Conservation (phyloP, 2,329 filamentous ascomycete species). For the Lanzia echinophila region DNA sequence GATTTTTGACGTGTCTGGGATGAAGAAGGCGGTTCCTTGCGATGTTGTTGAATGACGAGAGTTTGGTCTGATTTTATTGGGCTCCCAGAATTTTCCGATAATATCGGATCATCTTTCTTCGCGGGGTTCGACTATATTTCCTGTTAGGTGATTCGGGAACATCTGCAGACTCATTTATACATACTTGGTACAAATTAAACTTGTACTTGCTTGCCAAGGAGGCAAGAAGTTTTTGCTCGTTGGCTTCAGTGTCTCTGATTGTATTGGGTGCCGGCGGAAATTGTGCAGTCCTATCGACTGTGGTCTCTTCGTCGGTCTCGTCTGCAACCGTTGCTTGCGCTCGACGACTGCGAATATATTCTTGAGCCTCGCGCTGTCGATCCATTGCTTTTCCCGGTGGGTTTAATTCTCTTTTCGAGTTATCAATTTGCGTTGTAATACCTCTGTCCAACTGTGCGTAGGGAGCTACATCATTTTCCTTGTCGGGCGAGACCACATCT, state of each 20-base stretch:
- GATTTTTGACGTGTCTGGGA: slow-evolving; percentile 8
- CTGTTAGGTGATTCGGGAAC: background rate
- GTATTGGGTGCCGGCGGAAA: slow-evolving; percentile 1
- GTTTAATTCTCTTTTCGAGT: background rate
- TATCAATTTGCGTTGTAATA: slow-evolving; percentile 2
- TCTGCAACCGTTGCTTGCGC: slow-evolving; percentile 5
- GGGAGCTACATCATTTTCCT: slow-evolving; percentile 3
- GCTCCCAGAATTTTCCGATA: slow-evolving; percentile 2
- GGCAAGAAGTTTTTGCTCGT: slow-evolving; percentile 8
- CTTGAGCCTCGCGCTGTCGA: slow-evolving; percentile 9
- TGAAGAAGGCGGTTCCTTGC: background rate
- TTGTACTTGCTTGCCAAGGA: slow-evolving; percentile 9
- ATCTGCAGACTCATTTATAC: background rate
- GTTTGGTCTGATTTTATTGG: slow-evolving; percentile 6
- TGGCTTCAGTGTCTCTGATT: slow-evolving; percentile 8
- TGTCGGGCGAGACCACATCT: slow-evolving; percentile 10
- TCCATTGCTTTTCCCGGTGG: slow-evolving; percentile 9
- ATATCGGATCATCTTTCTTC: background rate
- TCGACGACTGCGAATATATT: slow-evolving; percentile 10
- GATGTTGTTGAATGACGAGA: slow-evolving; percentile 5
- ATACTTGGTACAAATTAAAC: slow-evolving; percentile 8
- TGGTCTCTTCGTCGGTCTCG: background rate
- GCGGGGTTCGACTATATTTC: background rate
- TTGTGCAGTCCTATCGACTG: slow-evolving; percentile 5
- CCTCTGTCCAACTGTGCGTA: slow-evolving; percentile 5